Conservation (phyloP, 2,329 filamentous ascomycete genomes). For the Neophaeococcomyces aloes region DNA sequence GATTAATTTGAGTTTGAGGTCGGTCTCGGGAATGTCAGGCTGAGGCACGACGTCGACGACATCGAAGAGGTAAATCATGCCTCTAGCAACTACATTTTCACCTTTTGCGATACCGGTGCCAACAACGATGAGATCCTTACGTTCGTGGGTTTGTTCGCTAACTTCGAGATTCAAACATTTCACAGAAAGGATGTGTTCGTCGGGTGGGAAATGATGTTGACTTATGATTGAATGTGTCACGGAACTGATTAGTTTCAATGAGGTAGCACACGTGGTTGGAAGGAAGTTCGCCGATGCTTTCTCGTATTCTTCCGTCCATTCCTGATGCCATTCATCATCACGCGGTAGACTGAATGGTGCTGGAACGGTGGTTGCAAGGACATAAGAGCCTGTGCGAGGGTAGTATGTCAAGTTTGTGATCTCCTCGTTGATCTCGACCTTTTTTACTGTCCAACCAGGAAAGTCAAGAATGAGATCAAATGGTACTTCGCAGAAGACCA, state of each 20-base stretch:
- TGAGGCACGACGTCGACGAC: conserved; percentile 86
- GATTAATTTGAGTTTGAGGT: conserved; percentile 72
- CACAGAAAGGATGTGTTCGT: conserved; percentile 70
- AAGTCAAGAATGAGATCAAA: conserved; percentile 57
- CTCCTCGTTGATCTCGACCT: conserved; percentile 59
- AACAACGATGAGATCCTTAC: conserved; percentile 68
- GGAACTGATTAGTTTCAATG: conserved; percentile 68
- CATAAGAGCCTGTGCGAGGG: conserved; percentile 61
- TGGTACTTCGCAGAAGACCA: conserved; percentile 49
- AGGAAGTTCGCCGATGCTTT: conserved; percentile 38
- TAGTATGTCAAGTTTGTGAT: conserved; percentile 68
- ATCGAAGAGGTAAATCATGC: conserved; percentile 81
- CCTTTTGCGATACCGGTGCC: conserved; percentile 79
- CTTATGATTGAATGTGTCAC: conserved; percentile 70
- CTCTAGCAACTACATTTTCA: conserved; percentile 78
- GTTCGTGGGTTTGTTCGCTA: conserved; percentile 81
- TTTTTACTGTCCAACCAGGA: conserved; percentile 63
- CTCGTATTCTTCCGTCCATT: conserved; percentile 59
- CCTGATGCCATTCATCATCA: conserved; percentile 71
- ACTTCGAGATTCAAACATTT: conserved; percentile 77
- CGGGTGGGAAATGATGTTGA: conserved; percentile 58
- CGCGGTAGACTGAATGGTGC: conserved; percentile 74
- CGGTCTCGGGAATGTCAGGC: conserved; percentile 72
- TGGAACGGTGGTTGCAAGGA: conserved; percentile 57
- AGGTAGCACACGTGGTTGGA: conserved; percentile 61